Percentiles rank a stretch among this genome's conserved stretches.
Conservation (phyloP, 306 rosid species). For the Benincasa hispida region DNA sequence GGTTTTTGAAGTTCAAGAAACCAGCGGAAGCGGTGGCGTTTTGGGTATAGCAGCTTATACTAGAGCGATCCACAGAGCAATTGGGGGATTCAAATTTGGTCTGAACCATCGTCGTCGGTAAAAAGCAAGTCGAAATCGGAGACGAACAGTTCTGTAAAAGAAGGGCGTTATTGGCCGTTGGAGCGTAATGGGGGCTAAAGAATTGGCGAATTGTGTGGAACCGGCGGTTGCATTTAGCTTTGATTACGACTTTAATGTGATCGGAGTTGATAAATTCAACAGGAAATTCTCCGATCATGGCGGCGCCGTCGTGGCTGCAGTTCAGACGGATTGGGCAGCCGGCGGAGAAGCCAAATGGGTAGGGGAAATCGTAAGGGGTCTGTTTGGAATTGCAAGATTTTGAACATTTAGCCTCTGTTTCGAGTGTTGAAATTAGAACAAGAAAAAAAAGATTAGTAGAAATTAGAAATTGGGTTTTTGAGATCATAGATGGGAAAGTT, state of each 20-base stretch:
- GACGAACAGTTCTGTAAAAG: conserved; percentile 41
- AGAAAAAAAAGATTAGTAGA: background rate
- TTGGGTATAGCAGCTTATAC: conserved; percentile 47
- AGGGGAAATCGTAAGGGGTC: background rate
- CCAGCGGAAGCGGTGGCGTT: background rate
- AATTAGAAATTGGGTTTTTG: background rate
- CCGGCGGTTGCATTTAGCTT: conserved; percentile 43
- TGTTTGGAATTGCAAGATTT: conserved; percentile 33
- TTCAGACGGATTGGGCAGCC: conserved; percentile 52
- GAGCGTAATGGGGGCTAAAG: conserved; percentile 49
- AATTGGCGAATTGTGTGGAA: conserved; percentile 23
- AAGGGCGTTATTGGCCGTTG: conserved; percentile 56
- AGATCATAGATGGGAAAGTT: conserved; percentile 10
- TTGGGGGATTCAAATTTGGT: conserved; percentile 31
- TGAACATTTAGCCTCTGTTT: conserved; percentile 25
- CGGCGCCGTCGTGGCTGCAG: conserved; percentile 22
- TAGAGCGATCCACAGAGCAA: conserved; percentile 23
- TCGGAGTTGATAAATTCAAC: conserved; percentile 20
- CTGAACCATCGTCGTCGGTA: conserved; percentile 40
- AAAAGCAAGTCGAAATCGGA: conserved; percentile 19
- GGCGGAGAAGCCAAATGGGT: conserved; percentile 77
- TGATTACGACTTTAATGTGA: conserved; percentile 29
- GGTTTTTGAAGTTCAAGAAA: conserved; percentile 16
- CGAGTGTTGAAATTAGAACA: conserved; percentile 11
- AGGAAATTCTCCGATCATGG: conserved; percentile 43